phyloP scores from a whole-genome alignment of 2,329 filamentous ascomycete species.

The Chaetomium strumarium region DNA sequence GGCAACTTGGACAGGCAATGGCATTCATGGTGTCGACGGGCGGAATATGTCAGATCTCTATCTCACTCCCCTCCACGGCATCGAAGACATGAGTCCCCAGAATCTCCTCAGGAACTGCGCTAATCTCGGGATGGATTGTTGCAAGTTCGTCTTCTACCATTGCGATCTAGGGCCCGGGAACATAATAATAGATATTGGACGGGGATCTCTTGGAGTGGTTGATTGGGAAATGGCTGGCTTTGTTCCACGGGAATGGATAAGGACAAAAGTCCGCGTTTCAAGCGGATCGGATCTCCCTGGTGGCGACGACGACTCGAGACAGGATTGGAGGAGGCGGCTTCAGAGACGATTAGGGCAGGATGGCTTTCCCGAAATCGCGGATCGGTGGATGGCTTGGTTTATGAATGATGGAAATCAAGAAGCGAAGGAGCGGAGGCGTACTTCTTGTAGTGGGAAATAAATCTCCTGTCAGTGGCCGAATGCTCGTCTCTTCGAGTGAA shows the following conservation, averaged over 20 bases:
- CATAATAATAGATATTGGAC: slow-evolving; percentile 3
- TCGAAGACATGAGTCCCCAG: not conserved
- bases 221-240: slow-evolving; percentile 13
- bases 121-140: slow-evolving; percentile 1
- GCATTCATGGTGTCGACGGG: slow-evolving; percentile 10
- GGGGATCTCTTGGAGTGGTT: slow-evolving; percentile 10
- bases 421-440: not conserved
- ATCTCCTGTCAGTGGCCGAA: too few species aligned
- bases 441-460: not conserved
- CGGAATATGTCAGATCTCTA: slow-evolving; percentile 1
- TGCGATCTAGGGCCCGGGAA: slow-evolving; percentile 10
- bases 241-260: slow-evolving; percentile 12
- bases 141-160: slow-evolving; percentile 7
- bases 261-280: slow-evolving; percentile 11
- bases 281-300: slow-evolving; percentile 9
- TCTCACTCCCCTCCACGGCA: slow-evolving; percentile 1
- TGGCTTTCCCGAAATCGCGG: slow-evolving; percentile 12
- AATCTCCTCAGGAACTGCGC: slow-evolving; percentile 2
- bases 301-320: slow-evolving; percentile 7
- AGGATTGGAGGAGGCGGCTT: slow-evolving; percentile 11
- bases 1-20: slow-evolving; percentile 5
- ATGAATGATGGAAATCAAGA: slow-evolving; percentile 26
- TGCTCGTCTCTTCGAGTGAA: too few species aligned
- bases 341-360: slow-evolving; percentile 11
- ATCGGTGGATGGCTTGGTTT: slow-evolving; percentile 11